phyloP scores from a whole-genome alignment of 345 rosid genomes.

The Bruguiera sexangula region DNA sequence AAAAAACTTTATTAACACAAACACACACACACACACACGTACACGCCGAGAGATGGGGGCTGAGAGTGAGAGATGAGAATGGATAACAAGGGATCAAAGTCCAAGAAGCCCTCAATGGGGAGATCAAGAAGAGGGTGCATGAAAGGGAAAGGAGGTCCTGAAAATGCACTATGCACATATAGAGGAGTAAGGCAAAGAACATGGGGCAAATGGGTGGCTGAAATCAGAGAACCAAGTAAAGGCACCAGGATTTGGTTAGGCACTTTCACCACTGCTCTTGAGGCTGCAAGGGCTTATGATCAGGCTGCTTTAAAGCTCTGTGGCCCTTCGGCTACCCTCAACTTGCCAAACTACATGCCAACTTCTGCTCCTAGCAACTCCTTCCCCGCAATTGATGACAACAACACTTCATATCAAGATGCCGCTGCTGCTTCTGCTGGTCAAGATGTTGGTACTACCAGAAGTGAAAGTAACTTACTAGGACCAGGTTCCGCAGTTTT shows the following conservation, averaged over 20 bases:
- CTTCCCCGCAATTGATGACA: background rate
- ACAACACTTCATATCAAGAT: background rate
- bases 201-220: constrained; percentile 72
- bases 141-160: constrained; percentile 72
- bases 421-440: background rate
- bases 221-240: constrained; percentile 48
- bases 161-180: constrained; percentile 48
- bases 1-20: too few relatives aligned
- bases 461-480: background rate
- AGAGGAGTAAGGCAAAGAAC: constrained; percentile 59
- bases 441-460: background rate
- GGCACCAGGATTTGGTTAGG: constrained; percentile 59
- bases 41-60: background rate
- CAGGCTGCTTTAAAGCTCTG: constrained; percentile 49
- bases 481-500: background rate
- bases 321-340: constrained; percentile 47
- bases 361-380: background rate
- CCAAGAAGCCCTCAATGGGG: constrained; percentile 40
- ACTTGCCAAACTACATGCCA: constrained; percentile 26
- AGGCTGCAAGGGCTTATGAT: constrained; percentile 56
- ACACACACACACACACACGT: too few relatives aligned
- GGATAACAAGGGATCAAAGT: constrained; percentile 14
- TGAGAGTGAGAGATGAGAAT: background rate
- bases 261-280: constrained; percentile 45
- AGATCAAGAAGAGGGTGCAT: constrained; percentile 66